Evolutionary conservation across 2,329 filamentous ascomycete genomes (phyloP).

Genomic region (Paraphaeosphaeria minitans): DNA sequence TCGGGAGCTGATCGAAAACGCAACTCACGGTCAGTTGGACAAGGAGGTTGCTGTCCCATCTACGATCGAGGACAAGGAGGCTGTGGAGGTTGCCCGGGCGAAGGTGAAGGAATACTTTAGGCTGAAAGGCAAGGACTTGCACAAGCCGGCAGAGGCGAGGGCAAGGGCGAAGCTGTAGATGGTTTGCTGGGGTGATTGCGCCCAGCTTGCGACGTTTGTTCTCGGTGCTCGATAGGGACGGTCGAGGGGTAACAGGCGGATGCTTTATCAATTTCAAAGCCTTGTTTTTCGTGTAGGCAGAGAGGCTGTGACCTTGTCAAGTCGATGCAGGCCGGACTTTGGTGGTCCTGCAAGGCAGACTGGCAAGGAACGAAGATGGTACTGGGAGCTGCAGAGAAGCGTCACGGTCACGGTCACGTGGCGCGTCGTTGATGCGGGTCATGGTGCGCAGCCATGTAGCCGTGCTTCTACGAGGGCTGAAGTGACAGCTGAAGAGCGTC

Average conservation of each 20-base stretch:
- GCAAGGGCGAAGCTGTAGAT: conserved; percentile 52
- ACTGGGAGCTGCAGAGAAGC: background rate
- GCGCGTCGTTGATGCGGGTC: background rate
- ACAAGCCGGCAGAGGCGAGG: conserved; percentile 45
- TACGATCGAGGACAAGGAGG: conserved; percentile 80
- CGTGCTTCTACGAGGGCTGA: background rate
- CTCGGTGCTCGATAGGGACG: too few relatives aligned
- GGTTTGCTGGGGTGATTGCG: background rate
- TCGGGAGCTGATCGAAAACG: conserved; percentile 83
- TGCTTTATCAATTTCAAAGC: too few relatives aligned
- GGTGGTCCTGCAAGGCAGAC: background rate
- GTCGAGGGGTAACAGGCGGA: too few relatives aligned
- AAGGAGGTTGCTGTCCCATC: conserved; percentile 76
- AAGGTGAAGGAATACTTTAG: conserved; percentile 79
- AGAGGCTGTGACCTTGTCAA: too few relatives aligned
- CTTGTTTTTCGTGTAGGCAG: too few relatives aligned
- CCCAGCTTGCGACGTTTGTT: too few relatives aligned
- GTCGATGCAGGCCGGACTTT: background rate
- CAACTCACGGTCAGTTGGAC: conserved; percentile 72
- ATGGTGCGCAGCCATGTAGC: too few relatives aligned
- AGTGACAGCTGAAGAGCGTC: background rate
- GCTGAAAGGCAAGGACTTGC: conserved; percentile 46
- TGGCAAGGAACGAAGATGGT: background rate
- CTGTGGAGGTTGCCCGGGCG: conserved; percentile 73
- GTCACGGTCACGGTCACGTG: background rate